Percentiles rank a stretch among this genome's conserved stretches.
Evolutionary conservation across 164 flowering plant species (phyloP).

Genomic region (Santalum album): DNA sequence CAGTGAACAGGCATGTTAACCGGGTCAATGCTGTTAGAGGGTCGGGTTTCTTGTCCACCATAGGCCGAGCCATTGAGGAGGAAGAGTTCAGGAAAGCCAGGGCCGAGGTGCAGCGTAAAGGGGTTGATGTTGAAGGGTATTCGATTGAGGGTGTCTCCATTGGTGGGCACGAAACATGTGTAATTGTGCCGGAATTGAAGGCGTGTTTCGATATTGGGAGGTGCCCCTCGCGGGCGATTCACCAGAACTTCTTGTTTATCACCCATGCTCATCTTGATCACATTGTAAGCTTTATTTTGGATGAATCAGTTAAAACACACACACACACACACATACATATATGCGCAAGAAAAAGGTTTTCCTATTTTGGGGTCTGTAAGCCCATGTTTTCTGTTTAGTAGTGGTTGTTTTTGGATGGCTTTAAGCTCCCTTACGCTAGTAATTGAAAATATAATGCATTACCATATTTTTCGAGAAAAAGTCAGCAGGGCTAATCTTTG

Average conservation of each 20-base stretch:
- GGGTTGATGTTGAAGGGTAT: conserved; percentile 59
- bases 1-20: neutral
- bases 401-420: too few species aligned
- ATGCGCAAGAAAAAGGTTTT: neutral
- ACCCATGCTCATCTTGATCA: conserved; percentile 98
- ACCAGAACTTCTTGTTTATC: conserved; percentile 65
- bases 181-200: conserved; percentile 79
- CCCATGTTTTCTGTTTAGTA: too few species aligned
- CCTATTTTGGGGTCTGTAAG: too few species aligned
- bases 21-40: neutral
- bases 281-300: conserved; percentile 47
- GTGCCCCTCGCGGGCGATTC: conserved; percentile 32
- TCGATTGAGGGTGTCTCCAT: conserved; percentile 71
- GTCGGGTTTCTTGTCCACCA: neutral
- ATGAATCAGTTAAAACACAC: too few species aligned
- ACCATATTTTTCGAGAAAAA: too few species aligned
- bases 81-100: conserved; percentile 85
- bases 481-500: too few species aligned
- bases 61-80: conserved; percentile 54
- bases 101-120: conserved; percentile 58
- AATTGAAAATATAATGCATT: too few species aligned
- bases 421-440: too few species aligned
- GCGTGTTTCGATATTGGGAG: conserved; percentile 31
- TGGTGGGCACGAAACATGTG: conserved; percentile 92
- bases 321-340: too few species aligned